These are phyloP conservation scores for Macrolepiota albuminosa DNA, from an alignment of 768 basidiomycete genomes.

Conservation along the genomic window DNA sequence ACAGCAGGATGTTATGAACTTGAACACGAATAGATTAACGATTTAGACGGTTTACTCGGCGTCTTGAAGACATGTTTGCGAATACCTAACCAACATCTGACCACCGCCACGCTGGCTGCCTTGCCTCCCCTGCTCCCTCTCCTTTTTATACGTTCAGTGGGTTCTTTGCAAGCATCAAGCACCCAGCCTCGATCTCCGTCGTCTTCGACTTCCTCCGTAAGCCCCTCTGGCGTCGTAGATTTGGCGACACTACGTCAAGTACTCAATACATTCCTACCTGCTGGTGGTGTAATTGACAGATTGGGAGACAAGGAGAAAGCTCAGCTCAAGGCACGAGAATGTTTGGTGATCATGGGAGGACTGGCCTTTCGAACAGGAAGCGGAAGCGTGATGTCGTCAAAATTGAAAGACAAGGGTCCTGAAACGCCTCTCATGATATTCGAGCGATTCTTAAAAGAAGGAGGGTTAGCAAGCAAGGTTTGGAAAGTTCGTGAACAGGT, in stretches of 20 bases:
- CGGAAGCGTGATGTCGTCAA: conserved; percentile 37
- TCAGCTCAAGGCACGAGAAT: conserved; percentile 71
- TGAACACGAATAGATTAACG: conserved; percentile 48
- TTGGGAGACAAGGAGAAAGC: conserved; percentile 78
- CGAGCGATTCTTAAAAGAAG: conserved; percentile 68
- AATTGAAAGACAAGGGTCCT: conserved; percentile 51
- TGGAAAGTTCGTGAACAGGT: conserved; percentile 88
- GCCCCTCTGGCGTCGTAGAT: conserved; percentile 44
- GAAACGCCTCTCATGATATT: conserved; percentile 69
- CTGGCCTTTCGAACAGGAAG: conserved; percentile 60
- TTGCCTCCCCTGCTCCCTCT: conserved; percentile 64
- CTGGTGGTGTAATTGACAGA: conserved; percentile 77
- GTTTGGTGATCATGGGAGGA: conserved; percentile 69
- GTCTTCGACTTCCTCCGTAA: conserved; percentile 43
- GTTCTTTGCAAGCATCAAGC: conserved; percentile 21
- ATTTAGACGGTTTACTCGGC: conserved; percentile 65
- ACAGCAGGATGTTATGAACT: conserved; percentile 4
- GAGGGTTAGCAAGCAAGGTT: conserved; percentile 73
- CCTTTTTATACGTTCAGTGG: conserved; percentile 41
- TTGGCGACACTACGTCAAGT: conserved; percentile 59
- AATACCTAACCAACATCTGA: conserved; percentile 77
- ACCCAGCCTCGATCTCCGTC: conserved; percentile 43
- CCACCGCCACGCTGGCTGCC: conserved; percentile 68
- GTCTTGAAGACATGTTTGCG: conserved; percentile 72
- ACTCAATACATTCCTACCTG: conserved; percentile 62